These are phyloP conservation scores for Sporisorium exsertum DNA, from an alignment of 1,284 basidiomycete genomes.

Conservation along the genomic window DNA sequence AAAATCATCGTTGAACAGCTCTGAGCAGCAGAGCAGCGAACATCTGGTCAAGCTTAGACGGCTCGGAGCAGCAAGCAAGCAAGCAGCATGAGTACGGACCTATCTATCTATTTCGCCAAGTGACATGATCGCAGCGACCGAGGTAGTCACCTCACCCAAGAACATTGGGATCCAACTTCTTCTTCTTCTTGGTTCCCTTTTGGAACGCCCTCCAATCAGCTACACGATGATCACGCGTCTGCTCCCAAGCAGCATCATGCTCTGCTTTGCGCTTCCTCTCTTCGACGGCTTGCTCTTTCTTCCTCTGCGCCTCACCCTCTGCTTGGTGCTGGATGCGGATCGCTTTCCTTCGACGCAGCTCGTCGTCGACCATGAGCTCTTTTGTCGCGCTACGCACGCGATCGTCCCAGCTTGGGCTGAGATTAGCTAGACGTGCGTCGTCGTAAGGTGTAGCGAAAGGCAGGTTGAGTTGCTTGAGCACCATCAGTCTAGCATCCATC, in stretches of 20 bases:
- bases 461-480: slow-evolving; percentile 66
- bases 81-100: not conserved
- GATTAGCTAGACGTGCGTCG: slow-evolving; percentile 63
- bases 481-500: slow-evolving; percentile 68
- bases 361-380: slow-evolving; percentile 74
- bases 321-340: slow-evolving; percentile 73
- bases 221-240: slow-evolving; percentile 67
- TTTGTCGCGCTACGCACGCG: slow-evolving; percentile 71
- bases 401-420: slow-evolving; percentile 71
- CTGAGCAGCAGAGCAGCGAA: not conserved
- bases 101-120: not conserved
- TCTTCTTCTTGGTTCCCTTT: slow-evolving; percentile 60
- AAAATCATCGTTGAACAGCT: not conserved
- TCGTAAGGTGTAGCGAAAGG: slow-evolving; percentile 70
- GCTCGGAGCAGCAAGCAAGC: not conserved
- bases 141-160: slow-evolving; percentile 39
- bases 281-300: slow-evolving; percentile 71
- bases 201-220: slow-evolving; percentile 65
- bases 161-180: slow-evolving; percentile 54
- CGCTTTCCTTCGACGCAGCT: slow-evolving; percentile 71
- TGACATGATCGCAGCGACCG: not conserved
- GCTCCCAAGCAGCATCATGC: slow-evolving; percentile 73
- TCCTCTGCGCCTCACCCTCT: slow-evolving; percentile 73
- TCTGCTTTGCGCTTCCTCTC: slow-evolving; percentile 70
- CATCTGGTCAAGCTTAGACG: not conserved